Conservation (phyloP, 225 moss, liverwort and hornwort species). For the Bryum argenteum region DNA sequence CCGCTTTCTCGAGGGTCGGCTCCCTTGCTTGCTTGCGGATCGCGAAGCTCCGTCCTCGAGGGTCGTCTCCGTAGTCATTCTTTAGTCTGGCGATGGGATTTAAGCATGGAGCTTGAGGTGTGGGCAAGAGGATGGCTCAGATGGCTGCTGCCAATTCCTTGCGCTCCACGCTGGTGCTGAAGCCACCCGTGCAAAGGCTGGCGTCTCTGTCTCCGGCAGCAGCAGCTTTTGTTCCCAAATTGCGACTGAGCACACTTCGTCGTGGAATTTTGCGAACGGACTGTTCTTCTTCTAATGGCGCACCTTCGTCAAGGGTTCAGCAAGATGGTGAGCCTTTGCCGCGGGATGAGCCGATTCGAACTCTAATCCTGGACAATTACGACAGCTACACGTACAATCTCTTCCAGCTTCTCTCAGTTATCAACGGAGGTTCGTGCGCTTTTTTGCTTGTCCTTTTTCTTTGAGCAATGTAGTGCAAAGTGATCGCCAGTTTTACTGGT, state of each 20-base stretch:
- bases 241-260: slow-evolving; percentile 27
- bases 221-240: slow-evolving; percentile 24
- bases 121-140: slow-evolving; percentile 45
- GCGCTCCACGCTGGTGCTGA: slow-evolving; percentile 36
- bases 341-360: slow-evolving; percentile 69
- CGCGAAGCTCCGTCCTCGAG: neutral
- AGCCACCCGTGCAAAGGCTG: slow-evolving; percentile 23
- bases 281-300: slow-evolving; percentile 23
- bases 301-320: slow-evolving; percentile 10
- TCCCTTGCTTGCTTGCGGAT: too few relatives aligned
- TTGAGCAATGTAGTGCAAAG: neutral
- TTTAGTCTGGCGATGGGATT: slow-evolving; percentile 29
- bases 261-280: slow-evolving; percentile 33
- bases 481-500: neutral
- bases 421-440: slow-evolving; percentile 77
- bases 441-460: neutral
- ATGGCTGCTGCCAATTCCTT: slow-evolving; percentile 49
- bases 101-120: slow-evolving; percentile 50
- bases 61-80: too few relatives aligned
- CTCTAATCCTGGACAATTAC: slow-evolving; percentile 93
- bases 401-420: slow-evolving; percentile 84
- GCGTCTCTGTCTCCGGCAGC: slow-evolving; percentile 20
- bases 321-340: neutral
- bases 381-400: slow-evolving; percentile 99
- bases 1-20: neutral